Evolutionary conservation across 345 rosid species (phyloP).

Genomic region (Moricandia arvensis): DNA sequence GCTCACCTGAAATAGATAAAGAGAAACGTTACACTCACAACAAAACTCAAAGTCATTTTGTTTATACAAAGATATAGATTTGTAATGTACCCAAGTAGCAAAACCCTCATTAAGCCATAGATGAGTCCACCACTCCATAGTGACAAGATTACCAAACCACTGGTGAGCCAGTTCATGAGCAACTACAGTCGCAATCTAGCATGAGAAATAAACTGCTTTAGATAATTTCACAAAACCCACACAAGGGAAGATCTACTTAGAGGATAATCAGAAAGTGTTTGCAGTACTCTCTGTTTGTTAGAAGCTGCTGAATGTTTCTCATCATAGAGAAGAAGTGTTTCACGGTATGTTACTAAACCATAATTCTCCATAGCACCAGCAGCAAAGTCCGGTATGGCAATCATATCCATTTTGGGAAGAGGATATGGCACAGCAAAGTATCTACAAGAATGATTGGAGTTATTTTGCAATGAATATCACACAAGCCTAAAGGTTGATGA

Average conservation of each 20-base stretch:
- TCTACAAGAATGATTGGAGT: slow-evolving; percentile 39
- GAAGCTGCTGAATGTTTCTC: slow-evolving; percentile 95
- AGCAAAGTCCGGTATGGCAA: slow-evolving; percentile 97
- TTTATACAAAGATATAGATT: slow-evolving; percentile 17
- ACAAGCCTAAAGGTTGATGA: not conserved
- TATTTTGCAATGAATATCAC: slow-evolving; percentile 1
- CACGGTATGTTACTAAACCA: slow-evolving; percentile 94
- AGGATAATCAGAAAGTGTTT: slow-evolving; percentile 9
- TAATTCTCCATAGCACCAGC: slow-evolving; percentile 99
- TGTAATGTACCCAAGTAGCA: slow-evolving; percentile 88
- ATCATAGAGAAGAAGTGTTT: slow-evolving; percentile 86
- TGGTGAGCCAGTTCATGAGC: slow-evolving; percentile 99
- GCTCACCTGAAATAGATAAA: slow-evolving; percentile 67
- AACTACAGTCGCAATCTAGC: slow-evolving; percentile 87
- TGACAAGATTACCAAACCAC: slow-evolving; percentile 99
- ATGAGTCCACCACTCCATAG: slow-evolving; percentile 99
- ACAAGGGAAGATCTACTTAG: not conserved
- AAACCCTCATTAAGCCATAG: slow-evolving; percentile 99
- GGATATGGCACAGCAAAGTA: slow-evolving; percentile 88
- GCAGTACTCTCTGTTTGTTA: slow-evolving; percentile 84
- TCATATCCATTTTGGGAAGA: slow-evolving; percentile 95
- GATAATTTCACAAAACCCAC: not conserved
- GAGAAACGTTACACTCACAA: slow-evolving; percentile 6
- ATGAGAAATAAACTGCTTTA: slow-evolving; percentile 19
- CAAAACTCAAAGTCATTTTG: slow-evolving; percentile 1